Evolutionary conservation across 2,329 filamentous ascomycete species (phyloP).

Genomic region (Colletotrichum neosansevieriae): DNA sequence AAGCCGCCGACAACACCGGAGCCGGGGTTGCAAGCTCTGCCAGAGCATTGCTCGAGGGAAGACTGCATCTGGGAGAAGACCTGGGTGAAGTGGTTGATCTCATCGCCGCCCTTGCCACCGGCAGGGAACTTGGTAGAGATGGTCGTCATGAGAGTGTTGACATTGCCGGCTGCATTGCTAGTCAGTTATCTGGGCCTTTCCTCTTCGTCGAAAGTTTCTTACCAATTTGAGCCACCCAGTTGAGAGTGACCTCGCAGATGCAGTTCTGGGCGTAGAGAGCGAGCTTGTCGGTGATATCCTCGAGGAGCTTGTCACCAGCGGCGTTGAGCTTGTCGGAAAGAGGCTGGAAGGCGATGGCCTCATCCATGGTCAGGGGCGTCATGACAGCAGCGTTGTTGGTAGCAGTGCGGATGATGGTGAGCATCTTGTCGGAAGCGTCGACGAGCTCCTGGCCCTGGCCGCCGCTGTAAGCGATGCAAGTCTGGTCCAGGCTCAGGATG

Average conservation of each 20-base stretch:
- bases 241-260: slow-evolving; percentile 28
- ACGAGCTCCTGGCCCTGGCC: slow-evolving; percentile 30
- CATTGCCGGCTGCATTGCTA: slow-evolving; percentile 17
- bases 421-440: slow-evolving; percentile 23
- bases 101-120: slow-evolving; percentile 38
- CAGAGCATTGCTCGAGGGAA: slow-evolving; percentile 24
- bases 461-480: slow-evolving; percentile 24
- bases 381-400: slow-evolving; percentile 34
- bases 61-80: slow-evolving; percentile 34
- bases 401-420: slow-evolving; percentile 34
- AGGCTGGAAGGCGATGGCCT: slow-evolving; percentile 40
- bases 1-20: background rate
- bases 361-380: slow-evolving; percentile 32
- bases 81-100: slow-evolving; percentile 34
- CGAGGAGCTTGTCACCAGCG: slow-evolving; percentile 37
- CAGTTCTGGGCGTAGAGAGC: slow-evolving; percentile 14
- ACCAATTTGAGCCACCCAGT: slow-evolving; percentile 37
- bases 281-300: slow-evolving; percentile 28
- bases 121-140: slow-evolving; percentile 40
- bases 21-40: background rate
- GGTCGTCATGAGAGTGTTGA: slow-evolving; percentile 38
- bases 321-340: slow-evolving; percentile 38
- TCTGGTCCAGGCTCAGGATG: slow-evolving; percentile 27
- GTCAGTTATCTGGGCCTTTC: background rate
- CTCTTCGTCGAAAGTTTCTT: background rate